Base-by-base conservation (phyloP, 768 basidiomycete species). In the Pisolithus albus region DNA sequence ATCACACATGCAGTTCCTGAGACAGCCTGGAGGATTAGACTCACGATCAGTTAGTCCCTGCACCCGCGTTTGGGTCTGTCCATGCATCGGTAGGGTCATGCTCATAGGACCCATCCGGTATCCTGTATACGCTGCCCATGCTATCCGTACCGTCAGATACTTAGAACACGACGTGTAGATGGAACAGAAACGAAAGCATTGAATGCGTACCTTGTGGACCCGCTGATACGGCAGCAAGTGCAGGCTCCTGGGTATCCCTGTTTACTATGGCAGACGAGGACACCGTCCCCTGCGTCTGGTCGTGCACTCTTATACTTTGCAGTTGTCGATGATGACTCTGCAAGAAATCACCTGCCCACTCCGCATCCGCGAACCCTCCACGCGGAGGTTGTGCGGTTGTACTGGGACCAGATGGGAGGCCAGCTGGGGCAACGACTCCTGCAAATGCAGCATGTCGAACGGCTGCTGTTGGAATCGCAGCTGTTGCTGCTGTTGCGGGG, bases 261-360 rank as follows among this genome's bases (percentile, higher is more conserved):
- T 34, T 34, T 34, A 15, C 11, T 34, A 15, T 34, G 34, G 34
- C 26, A 30, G 13, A 13, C n/a, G 23, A 23, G 24, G 43, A 10
- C 30, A 4, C 30, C 11, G 23, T n/a, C 24, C 43, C 43, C 26
- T 24, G 43, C 16, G 15, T 46, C 56, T 39, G 56, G 56, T 26
- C 56, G 57, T 49, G 39, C 24, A 7, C 59, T 62, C 37, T 54
- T n/a, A 23, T 23, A 23, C 21, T 23, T 23, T 23, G 21, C 21
- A 8, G 30, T 32, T 39, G 32, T 47, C 21, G 52, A 42, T 3
- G 32, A 18, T 47, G 49, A 39, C 7, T 8, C 43, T 13, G 46
- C 52, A 80, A 46, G 54, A 87, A 87, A 61, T 86, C 84, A 19
- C 75, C 59, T 1, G 84, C 81, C 85, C 86, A 88, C n/a, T 74